Base-by-base conservation (phyloP, 768 basidiomycete genomes). In the Phylloporus sp. region DNA sequence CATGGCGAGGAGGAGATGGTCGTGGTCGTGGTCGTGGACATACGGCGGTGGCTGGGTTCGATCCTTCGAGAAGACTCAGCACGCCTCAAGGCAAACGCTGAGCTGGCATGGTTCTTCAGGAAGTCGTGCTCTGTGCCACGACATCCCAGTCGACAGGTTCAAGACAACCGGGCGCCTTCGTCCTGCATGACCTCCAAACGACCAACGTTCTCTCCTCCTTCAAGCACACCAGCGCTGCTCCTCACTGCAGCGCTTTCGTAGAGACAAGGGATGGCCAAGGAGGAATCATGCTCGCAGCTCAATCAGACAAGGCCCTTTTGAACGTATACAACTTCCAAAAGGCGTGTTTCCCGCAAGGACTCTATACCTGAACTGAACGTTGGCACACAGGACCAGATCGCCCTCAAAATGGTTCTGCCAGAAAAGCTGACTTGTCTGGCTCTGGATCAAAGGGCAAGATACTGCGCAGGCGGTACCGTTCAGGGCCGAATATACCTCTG, bases 281-380 rank as follows among this genome's bases (percentile, higher is more conserved):
- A 20, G 93, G 94, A 1, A 74, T 91, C 48, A 75, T 96, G 43
- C 74, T 96, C 18, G 82, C 90, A 23, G 82, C 84, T 2, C 93
- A 96, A 62, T 80, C 83, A 38, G 90, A 93, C 48, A 96, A 96
- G 65, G 81, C 90, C 0, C 76, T 95, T 34, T 59, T 96, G 53
- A 85, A 95, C 59, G 84, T 93, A 15, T 98, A 95, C 68, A 84
- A 80, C 53, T 97, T 92, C 66, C 92, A 97, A 76, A 94, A 92
- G 74, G 95, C 88, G 52, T 46, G 69, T 60, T 18, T 47, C 29
- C 27, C 31, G 43, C 28, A 8, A 24, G 8, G 17, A 27, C 22
- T 10, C 27, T 40, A 11, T 35, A 15, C 34, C 36, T 13, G 21
- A 24, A 36, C 43, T 42, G 44, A 28, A 35, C 5, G 8, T 47